Evolutionary conservation across 164 flowering plant genomes (phyloP).

Genomic region (Malania oleifera): DNA sequence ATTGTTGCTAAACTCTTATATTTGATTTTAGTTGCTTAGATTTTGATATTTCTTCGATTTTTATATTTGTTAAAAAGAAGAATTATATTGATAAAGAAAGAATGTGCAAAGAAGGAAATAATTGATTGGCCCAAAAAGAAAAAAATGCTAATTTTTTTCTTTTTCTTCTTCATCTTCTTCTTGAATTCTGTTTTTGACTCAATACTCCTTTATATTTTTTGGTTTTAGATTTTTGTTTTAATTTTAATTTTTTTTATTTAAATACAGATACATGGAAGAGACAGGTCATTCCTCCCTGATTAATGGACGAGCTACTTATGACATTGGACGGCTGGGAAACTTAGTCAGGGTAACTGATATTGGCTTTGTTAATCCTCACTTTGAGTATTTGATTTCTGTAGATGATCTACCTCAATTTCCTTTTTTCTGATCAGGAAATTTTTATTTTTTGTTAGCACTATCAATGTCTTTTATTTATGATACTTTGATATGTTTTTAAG

Average conservation of each 20-base stretch:
- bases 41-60: too few species aligned
- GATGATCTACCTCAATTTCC: not conserved
- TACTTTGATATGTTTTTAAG: not conserved
- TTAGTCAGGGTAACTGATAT: conserved; percentile 56
- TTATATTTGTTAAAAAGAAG: too few species aligned
- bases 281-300: conserved; percentile 41
- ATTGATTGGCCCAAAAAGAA: too few species aligned
- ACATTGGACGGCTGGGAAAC: conserved; percentile 70
- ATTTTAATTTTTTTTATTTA: not conserved
- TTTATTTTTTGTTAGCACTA: not conserved
- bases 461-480: not conserved
- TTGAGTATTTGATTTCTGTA: too few species aligned
- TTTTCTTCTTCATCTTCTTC: not conserved
- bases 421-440: not conserved
- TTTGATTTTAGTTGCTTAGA: too few species aligned
- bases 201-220: not conserved
- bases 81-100: too few species aligned
- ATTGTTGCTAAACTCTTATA: too few species aligned
- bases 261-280: conserved; percentile 67
- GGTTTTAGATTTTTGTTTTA: not conserved
- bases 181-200: not conserved
- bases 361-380: not conserved
- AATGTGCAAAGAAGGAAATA: too few species aligned
- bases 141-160: too few species aligned
- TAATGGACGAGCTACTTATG: conserved; percentile 71